Evolutionary conservation across 345 rosid genomes (phyloP).

Genomic region (Populus alba): DNA sequence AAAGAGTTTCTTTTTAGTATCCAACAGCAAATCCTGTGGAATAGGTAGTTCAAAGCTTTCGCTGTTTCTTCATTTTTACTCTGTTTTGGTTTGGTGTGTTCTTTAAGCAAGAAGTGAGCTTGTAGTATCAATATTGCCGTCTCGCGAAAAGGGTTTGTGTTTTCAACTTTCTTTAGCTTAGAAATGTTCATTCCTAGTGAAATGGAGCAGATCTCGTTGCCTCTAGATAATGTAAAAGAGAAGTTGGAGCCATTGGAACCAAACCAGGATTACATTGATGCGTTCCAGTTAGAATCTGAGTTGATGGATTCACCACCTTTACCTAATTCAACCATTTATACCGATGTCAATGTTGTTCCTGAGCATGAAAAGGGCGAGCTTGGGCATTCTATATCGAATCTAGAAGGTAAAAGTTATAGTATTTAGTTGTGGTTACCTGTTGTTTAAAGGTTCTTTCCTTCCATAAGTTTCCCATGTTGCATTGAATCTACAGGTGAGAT

Average conservation of each 20-base stretch:
- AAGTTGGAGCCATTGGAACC: constrained; percentile 31
- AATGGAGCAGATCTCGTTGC: constrained; percentile 37
- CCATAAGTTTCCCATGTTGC: constrained; percentile 8
- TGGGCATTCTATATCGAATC: constrained; percentile 47
- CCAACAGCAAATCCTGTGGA: neutral
- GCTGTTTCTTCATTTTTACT: neutral
- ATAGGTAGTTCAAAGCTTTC: neutral
- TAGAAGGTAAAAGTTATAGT: constrained; percentile 52
- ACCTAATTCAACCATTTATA: constrained; percentile 37
- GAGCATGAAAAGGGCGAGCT: constrained; percentile 71
- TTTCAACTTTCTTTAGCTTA: constrained; percentile 6
- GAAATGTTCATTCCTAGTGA: constrained; percentile 32
- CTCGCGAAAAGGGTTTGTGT: constrained; percentile 21
- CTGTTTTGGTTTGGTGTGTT: constrained; percentile 2
- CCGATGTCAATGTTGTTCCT: constrained; percentile 74
- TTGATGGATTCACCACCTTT: constrained; percentile 40
- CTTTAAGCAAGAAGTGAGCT: constrained; percentile 3
- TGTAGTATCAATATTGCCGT: constrained; percentile 1
- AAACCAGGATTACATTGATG: constrained; percentile 25
- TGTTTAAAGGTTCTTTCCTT: neutral
- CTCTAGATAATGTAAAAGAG: constrained; percentile 25
- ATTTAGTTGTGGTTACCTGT: neutral
- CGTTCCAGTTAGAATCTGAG: constrained; percentile 34
- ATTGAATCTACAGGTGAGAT: constrained; percentile 51
- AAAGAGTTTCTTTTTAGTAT: neutral